Conservation (phyloP, 805 yeast genomes). For the Sugiyamaella smithiae region DNA sequence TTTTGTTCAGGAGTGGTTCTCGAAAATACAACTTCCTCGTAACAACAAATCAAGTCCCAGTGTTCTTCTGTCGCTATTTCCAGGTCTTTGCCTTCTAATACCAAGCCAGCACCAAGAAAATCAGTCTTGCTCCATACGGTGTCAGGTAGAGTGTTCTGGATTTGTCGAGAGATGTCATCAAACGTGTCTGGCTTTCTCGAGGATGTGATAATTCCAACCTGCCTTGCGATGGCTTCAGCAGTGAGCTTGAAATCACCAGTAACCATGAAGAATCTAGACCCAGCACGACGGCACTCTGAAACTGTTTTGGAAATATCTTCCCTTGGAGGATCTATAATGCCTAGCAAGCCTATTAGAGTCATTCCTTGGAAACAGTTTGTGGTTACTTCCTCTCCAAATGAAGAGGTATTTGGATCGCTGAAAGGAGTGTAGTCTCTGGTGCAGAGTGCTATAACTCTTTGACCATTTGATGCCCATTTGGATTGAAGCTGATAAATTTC, state of each 20-base stretch:
- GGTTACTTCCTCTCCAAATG: conserved; percentile 12
- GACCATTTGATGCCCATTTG: conserved; percentile 16
- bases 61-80: conserved; percentile 33
- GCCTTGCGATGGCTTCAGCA: conserved; percentile 49
- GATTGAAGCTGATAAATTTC: conserved; percentile 14
- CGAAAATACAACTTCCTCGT: conserved; percentile 42
- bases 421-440: conserved; percentile 10
- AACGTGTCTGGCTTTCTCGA: conserved; percentile 15
- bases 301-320: conserved; percentile 74
- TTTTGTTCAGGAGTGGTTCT: conserved; percentile 51
- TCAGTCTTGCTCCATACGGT: conserved; percentile 7
- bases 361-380: conserved; percentile 40
- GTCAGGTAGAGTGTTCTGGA: conserved; percentile 4
- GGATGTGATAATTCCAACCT: conserved; percentile 49
- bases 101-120: conserved; percentile 7
- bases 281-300: conserved; percentile 73
- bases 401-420: conserved; percentile 5
- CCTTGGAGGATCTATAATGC: conserved; percentile 97
- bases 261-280: conserved; percentile 93
- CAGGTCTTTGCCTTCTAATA: conserved; percentile 17
- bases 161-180: conserved; percentile 2
- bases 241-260: conserved; percentile 65
- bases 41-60: conserved; percentile 42
- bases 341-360: conserved; percentile 77
- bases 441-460: conserved; percentile 19